These are phyloP conservation scores for Mortierella antarctica DNA, from an alignment of 192 early-diverging fungal genomes.

Conservation along the genomic window DNA sequence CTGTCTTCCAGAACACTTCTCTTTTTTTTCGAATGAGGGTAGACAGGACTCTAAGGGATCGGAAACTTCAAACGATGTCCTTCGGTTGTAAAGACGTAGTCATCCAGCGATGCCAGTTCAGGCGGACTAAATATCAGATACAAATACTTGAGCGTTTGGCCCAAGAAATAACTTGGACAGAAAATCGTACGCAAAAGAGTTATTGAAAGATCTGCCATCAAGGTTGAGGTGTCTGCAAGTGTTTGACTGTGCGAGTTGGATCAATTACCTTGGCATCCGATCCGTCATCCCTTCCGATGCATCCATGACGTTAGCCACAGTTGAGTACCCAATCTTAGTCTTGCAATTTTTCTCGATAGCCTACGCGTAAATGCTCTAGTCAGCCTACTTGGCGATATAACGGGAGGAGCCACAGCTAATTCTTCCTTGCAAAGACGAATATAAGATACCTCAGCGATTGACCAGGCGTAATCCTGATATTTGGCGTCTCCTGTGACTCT, in stretches of 20 bases:
- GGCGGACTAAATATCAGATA: conserved; percentile 76
- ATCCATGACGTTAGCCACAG: conserved; percentile 41
- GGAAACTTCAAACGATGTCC: conserved; percentile 72
- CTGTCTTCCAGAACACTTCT: neutral
- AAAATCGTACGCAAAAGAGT: neutral
- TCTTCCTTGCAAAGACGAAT: neutral
- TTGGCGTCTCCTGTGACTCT: conserved; percentile 31
- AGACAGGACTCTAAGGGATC: neutral
- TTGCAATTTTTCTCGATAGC: conserved; percentile 36
- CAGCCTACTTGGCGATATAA: neutral
- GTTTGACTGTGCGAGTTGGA: neutral
- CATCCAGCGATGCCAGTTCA: conserved; percentile 65
- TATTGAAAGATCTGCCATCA: neutral
- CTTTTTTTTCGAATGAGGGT: neutral
- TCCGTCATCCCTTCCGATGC: conserved; percentile 21
- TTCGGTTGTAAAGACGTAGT: conserved; percentile 83
- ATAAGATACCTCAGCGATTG: conserved; percentile 20
- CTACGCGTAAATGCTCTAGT: neutral
- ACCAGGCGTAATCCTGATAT: conserved; percentile 47
- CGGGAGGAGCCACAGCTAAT: neutral
- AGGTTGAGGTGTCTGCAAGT: neutral
- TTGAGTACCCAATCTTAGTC: conserved; percentile 51
- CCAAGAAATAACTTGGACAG: conserved; percentile 74
- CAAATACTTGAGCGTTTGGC: conserved; percentile 86
- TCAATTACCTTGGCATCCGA: conserved; percentile 29